Base-by-base conservation (phyloP, 2,329 filamentous ascomycete genomes). In the Pseudogymnoascus sp. region DNA sequence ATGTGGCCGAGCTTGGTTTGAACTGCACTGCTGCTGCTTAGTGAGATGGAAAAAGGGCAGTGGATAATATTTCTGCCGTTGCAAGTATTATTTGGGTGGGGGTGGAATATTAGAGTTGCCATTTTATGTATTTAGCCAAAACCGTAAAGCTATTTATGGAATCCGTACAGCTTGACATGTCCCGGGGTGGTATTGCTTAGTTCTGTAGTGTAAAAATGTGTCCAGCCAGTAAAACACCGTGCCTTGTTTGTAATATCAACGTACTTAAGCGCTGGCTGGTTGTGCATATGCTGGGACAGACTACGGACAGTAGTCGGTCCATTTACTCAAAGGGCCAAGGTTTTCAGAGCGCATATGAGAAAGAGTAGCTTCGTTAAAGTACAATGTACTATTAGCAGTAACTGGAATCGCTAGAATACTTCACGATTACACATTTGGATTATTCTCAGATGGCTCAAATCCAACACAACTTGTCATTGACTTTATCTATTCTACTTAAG, bases 61-160 rank as follows among this genome's bases (percentile, higher is more conserved):
- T 34, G 19, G 48, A 31, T 31, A 57, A 51, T 51, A 28, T 54
- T 54, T 54, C 8, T 31, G 25, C 48, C n/a, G 25, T 54, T 13
- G n/a, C 7, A n/a, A n/a, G n/a, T 31, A 7, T 14, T 54, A 54
- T 16, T 54, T 54, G 14, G 25, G 48, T 13, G 8, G 48, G 23
- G 48, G 25, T 31, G 14, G 4, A 31, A 54, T 54, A 54, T 54
- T 54, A 25, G 45, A 54, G 23, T 54, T 54, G 25, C 10, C 23
- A 51, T 51, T 51, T 48, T 28, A 21, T 51, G 13, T 51, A 51
- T 51, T 51, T 51, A 51, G 45, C 25, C 48, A 54, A 54, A 54
- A 16, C 48, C 34, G 21, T 51, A 51, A 28, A 51, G 23, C 13
- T 51, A 51, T 51, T 28, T 51, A 51, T 51, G 45, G 45, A 25